These are phyloP conservation scores for Tolypocladium inflatum DNA, from an alignment of 2,329 filamentous ascomycete genomes.

Conservation along the genomic window DNA sequence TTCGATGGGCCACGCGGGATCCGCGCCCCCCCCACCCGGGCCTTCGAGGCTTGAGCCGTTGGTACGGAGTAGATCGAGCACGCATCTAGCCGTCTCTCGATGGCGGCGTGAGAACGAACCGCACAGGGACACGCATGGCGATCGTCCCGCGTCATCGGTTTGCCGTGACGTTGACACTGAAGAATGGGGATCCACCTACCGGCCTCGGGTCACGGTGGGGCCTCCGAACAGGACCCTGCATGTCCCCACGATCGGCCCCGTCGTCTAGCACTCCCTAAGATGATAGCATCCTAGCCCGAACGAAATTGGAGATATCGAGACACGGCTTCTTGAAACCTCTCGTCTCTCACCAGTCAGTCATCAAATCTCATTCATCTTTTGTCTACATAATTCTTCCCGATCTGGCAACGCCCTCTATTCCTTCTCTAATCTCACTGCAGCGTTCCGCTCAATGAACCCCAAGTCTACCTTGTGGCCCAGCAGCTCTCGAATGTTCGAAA, in stretches of 20 bases:
- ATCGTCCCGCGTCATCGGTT: not conserved
- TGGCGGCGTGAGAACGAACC: not conserved
- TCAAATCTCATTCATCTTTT: not conserved
- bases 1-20: not conserved
- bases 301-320: not conserved
- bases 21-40: not conserved
- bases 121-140: not conserved
- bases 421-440: constrained; percentile 83
- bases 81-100: not conserved
- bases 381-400: not conserved
- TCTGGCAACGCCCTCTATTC: constrained; percentile 37
- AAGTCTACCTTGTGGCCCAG: constrained; percentile 94
- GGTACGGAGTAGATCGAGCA: not conserved
- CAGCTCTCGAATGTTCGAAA: constrained; percentile 84
- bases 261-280: not conserved
- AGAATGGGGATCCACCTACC: not conserved
- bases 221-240: not conserved
- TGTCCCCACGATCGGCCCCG: not conserved
- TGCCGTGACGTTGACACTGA: not conserved
- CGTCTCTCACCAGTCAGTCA: not conserved
- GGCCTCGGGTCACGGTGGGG: not conserved
- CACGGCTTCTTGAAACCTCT: too few species aligned
- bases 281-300: not conserved
- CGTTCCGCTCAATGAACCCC: constrained; percentile 83
- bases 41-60: not conserved